Evolutionary conservation across 2,329 filamentous ascomycete species (phyloP), one percentile per base, ranked within the genome.

Genomic region (Cladosporium phlei): DNA sequence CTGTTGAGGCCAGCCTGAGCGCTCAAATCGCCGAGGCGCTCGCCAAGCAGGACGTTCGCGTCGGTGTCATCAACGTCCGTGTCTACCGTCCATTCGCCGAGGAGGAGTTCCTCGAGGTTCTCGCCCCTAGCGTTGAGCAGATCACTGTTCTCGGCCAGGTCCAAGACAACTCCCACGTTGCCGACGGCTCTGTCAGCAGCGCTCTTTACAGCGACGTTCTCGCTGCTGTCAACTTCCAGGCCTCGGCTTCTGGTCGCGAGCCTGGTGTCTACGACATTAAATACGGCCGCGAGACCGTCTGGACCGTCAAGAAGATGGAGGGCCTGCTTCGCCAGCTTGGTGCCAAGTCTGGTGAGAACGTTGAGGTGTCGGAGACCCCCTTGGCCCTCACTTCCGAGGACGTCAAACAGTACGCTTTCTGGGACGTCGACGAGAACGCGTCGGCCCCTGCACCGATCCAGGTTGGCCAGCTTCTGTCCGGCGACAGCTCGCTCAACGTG

Each of bases 31-130:
- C 88, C 9, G 74, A 76, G 33, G 81, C 83, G 30, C 74, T 97
- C 37, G 79, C 86, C 22, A 77, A 79, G 53, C 78, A 84, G 53
- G 89, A 85, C 54, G 78, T 79, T 62, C 88, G 83, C 70, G 79
- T 96, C 51, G 93, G 93, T 59, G 85, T 91, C 29, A 76, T 98
- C 67, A 91, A 88, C 59, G 91, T 97, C 37, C 86, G 93, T 54
- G 78, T 98, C 46, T 98, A 97, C 75, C 82, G 91, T 33, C 93
- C 93, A 12, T 97, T 98, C 62, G 81, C 93, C 24, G 93, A 98
- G 70, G 89, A 96, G 65, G 86, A 88, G 42, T 97, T 98, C 76
- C 73, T 97, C 53, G 82, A 85, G 55, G 79, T 80, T 9, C 78
- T 98, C 21, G 89, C 93, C 25, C 74, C 80, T 56, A 86, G 86